These are phyloP conservation scores for Zangia roseola DNA, from an alignment of 768 basidiomycete genomes.

Conservation along the genomic window DNA sequence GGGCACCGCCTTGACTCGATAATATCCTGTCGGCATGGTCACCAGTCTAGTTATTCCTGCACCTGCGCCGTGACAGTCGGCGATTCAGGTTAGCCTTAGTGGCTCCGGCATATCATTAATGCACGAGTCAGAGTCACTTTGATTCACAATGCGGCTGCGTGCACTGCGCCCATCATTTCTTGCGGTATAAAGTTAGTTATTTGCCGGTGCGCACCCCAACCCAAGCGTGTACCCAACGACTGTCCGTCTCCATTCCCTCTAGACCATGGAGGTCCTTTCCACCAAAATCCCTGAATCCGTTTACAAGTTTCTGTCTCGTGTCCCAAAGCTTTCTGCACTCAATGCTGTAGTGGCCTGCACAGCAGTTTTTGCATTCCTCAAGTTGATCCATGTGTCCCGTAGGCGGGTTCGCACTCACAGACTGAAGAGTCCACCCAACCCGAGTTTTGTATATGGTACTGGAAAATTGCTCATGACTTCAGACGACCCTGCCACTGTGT, in stretches of 20 bases:
- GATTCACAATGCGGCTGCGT: too few species aligned
- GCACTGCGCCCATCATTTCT: too few species aligned
- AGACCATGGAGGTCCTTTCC: not conserved
- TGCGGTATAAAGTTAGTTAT: too few species aligned
- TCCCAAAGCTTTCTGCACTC: not conserved
- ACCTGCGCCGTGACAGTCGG: too few species aligned
- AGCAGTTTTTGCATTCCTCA: slow-evolving; percentile 7
- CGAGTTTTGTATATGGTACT: slow-evolving; percentile 18
- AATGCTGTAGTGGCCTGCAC: not conserved
- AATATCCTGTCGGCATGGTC: too few species aligned
- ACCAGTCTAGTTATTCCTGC: too few species aligned
- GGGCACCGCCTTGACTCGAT: too few species aligned
- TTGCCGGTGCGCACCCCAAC: too few species aligned
- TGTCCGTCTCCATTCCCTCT: not conserved
- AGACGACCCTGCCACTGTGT: slow-evolving; percentile 10
- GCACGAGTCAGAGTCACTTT: too few species aligned
- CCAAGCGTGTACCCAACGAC: too few species aligned
- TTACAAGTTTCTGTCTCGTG: not conserved
- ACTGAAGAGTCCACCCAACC: slow-evolving; percentile 17
- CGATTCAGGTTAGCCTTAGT: too few species aligned
- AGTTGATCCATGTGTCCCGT: slow-evolving; percentile 5
- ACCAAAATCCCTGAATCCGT: not conserved
- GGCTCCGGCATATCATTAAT: too few species aligned
- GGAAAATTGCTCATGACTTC: slow-evolving; percentile 3
- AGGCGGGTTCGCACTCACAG: slow-evolving; percentile 12